Evolutionary conservation across 352 stramenopile species (phyloP).

Genomic region (Globisporangium spinosum): DNA sequence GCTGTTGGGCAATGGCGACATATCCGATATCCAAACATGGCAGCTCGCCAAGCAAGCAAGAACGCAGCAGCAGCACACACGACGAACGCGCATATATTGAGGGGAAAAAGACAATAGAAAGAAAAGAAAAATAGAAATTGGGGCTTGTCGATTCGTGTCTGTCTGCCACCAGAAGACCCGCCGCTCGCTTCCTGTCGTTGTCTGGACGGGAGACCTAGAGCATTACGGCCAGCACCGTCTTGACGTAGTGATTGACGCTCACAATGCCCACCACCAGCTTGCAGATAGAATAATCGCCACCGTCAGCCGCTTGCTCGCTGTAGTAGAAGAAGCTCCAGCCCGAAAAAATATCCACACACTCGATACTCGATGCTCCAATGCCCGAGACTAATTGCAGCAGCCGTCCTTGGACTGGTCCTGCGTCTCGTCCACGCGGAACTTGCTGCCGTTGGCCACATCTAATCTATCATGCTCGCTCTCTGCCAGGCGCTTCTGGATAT

Average conservation of each 20-base stretch:
- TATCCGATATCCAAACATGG: not conserved
- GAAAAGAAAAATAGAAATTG: not conserved
- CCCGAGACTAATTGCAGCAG: slow-evolving; percentile 55
- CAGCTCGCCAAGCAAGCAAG: not conserved
- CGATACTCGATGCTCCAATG: not conserved
- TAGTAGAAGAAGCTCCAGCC: not conserved
- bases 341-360: not conserved
- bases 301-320: not conserved
- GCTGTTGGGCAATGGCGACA: not conserved
- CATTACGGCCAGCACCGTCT: not conserved
- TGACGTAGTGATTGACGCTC: not conserved
- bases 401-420: slow-evolving; percentile 74
- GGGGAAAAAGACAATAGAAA: not conserved
- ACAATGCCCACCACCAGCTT: not conserved
- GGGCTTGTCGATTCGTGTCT: not conserved
- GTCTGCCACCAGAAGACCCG: not conserved
- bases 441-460: slow-evolving; percentile 84
- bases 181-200: not conserved
- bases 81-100: not conserved
- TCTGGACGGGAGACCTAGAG: not conserved
- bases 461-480: slow-evolving; percentile 88
- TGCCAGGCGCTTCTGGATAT: slow-evolving; percentile 85
- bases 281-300: not conserved
- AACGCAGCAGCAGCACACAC: not conserved
- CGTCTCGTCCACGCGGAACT: slow-evolving; percentile 83